phyloP scores from a whole-genome alignment of 2,329 filamentous ascomycete species.

The Aspergillus sp. region DNA sequence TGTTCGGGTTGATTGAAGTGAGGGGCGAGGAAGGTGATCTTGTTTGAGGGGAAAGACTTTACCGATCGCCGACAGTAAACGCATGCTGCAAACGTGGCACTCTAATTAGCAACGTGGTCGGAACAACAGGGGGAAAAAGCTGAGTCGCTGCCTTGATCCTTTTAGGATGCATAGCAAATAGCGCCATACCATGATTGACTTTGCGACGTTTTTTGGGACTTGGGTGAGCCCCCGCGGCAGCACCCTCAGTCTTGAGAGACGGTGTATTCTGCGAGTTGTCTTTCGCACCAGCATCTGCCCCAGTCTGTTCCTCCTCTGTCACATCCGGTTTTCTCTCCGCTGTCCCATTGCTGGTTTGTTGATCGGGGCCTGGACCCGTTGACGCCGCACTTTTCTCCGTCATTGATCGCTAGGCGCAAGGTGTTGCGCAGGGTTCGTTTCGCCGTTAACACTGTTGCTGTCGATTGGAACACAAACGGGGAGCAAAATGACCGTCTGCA shows the following conservation, averaged over 20 bases:
- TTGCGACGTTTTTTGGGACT: constrained; percentile 84
- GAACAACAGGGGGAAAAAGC: constrained; percentile 17
- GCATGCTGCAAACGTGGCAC: constrained; percentile 63
- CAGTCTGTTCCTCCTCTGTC: constrained; percentile 23
- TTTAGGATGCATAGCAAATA: constrained; percentile 29
- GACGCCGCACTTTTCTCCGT: constrained; percentile 31
- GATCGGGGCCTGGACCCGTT: constrained; percentile 28
- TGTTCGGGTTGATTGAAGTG: constrained; percentile 19
- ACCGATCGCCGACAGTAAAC: constrained; percentile 89
- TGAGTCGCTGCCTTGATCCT: constrained; percentile 23
- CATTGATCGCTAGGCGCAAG: constrained; percentile 31
- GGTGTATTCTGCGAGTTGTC: constrained; percentile 26
- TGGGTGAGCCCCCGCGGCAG: constrained; percentile 36
- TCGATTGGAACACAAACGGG: constrained; percentile 22
- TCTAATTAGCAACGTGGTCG: constrained; percentile 27
- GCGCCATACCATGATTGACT: constrained; percentile 77
- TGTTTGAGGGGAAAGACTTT: constrained; percentile 48
- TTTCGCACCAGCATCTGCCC: constrained; percentile 35
- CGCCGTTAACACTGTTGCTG: constrained; percentile 17
- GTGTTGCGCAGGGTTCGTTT: constrained; percentile 26
- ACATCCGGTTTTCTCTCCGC: constrained; percentile 23
- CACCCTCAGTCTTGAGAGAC: constrained; percentile 36
- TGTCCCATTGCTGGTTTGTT: constrained; percentile 32
- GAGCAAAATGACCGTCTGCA: constrained; percentile 30
- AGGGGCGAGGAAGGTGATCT: constrained; percentile 5